Percentiles rank a stretch among this genome's conserved stretches.
phyloP scores from a whole-genome alignment of 2,329 filamentous ascomycete genomes.

The Ceratocystis destructans region DNA sequence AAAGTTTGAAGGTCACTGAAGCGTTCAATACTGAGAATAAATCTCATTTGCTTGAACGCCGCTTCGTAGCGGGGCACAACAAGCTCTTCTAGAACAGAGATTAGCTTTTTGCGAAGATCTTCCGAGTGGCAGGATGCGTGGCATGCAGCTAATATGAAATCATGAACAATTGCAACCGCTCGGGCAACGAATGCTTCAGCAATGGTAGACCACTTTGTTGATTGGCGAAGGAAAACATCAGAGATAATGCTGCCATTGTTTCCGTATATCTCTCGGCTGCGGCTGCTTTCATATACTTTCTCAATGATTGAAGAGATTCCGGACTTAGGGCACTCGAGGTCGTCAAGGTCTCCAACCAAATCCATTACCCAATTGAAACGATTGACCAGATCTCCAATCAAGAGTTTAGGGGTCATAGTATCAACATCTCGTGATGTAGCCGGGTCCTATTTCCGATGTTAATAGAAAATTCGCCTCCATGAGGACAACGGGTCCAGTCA shows the following conservation, averaged over 20 bases:
- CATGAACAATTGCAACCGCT: constrained; percentile 24
- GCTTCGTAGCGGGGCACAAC: constrained; percentile 22
- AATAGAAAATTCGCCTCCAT: too few species aligned
- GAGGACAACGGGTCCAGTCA: not conserved
- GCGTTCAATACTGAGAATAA: constrained; percentile 24
- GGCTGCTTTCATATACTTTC: constrained; percentile 21
- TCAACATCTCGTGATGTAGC: not conserved
- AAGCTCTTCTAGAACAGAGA: constrained; percentile 21
- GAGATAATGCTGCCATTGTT: constrained; percentile 21
- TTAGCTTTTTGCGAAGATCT: constrained; percentile 20
- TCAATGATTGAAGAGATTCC: constrained; percentile 23
- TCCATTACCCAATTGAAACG: constrained; percentile 12
- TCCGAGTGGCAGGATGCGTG: constrained; percentile 21
- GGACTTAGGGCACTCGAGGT: not conserved
- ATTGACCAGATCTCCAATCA: not conserved
- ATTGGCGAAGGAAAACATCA: constrained; percentile 24
- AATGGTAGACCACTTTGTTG: constrained; percentile 24
- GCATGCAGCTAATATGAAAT: constrained; percentile 23
- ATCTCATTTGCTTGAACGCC: constrained; percentile 22
- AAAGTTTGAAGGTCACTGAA: constrained; percentile 25
- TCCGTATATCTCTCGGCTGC: constrained; percentile 23
- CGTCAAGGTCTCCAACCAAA: constrained; percentile 11
- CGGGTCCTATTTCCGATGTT: not conserved
- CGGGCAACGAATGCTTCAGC: constrained; percentile 23
- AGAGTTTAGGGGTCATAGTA: not conserved